Conservation (phyloP, 805 yeast genomes). For the Candida stauntonica region DNA sequence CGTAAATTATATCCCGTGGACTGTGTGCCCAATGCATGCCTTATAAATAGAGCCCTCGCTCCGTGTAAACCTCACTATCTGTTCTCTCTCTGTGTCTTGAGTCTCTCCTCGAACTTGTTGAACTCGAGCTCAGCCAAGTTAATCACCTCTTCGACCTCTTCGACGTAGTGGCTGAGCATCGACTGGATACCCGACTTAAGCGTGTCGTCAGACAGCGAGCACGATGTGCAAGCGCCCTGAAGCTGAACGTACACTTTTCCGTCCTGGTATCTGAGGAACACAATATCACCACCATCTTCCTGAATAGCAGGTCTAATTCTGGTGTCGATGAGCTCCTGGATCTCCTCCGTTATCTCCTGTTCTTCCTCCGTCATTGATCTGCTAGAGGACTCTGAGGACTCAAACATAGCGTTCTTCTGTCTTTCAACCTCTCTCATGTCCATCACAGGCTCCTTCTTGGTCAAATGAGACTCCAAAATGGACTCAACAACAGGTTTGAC, state of each 20-base stretch:
- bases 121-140: slow-evolving; percentile 29
- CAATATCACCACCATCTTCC: slow-evolving; percentile 98
- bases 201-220: slow-evolving; percentile 88
- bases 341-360: slow-evolving; percentile 79
- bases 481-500: slow-evolving; percentile 59
- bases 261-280: slow-evolving; percentile 76
- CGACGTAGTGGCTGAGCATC: slow-evolving; percentile 96
- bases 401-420: slow-evolving; percentile 4
- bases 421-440: slow-evolving; percentile 14
- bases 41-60: too few species aligned
- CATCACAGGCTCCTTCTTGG: slow-evolving; percentile 30
- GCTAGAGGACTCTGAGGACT: too few species aligned
- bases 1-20: too few species aligned
- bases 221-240: slow-evolving; percentile 94
- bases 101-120: slow-evolving; percentile 26
- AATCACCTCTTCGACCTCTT: slow-evolving; percentile 82
- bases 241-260: slow-evolving; percentile 87
- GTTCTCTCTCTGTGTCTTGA: slow-evolving; percentile 19
- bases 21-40: too few species aligned
- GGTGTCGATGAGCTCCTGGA: slow-evolving; percentile 88
- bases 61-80: too few species aligned
- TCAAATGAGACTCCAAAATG: slow-evolving; percentile 35
- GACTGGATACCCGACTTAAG: slow-evolving; percentile 93
- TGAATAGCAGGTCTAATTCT: slow-evolving; percentile 96
- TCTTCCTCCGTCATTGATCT: slow-evolving; percentile 49